phyloP scores from a whole-genome alignment of 257 asterid species.

The Solanum ossicruentum region DNA sequence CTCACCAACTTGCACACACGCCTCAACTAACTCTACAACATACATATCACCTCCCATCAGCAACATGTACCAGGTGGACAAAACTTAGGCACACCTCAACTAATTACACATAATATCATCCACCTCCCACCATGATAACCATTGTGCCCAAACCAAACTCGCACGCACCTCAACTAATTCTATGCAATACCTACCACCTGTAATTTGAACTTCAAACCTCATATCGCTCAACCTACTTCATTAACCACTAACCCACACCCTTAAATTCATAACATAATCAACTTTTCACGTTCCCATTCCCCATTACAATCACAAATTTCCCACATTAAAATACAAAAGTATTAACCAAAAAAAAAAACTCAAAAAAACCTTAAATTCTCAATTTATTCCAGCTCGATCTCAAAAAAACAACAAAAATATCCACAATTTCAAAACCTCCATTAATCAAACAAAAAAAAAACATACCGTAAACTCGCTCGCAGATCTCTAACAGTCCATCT shows the following conservation, averaged over 20 bases:
- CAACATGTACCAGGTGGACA: not conserved
- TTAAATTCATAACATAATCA: not conserved
- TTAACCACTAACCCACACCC: not conserved
- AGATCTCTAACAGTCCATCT: constrained; percentile 84
- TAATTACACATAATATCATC: not conserved
- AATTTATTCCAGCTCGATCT: not conserved
- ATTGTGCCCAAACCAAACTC: not conserved
- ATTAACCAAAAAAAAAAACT: not conserved
- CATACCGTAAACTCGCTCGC: constrained; percentile 83
- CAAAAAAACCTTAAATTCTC: not conserved
- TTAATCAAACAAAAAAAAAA: not conserved
- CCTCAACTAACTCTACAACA: not conserved
- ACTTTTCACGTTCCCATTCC: not conserved
- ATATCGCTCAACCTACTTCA: not conserved
- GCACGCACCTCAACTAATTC: not conserved
- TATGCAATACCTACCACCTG: not conserved
- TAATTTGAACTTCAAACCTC: not conserved
- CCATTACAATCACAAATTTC: not conserved
- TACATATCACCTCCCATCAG: not conserved
- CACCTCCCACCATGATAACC: not conserved
- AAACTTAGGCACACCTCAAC: not conserved
- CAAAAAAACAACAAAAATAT: not conserved
- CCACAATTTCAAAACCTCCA: not conserved
- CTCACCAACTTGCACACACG: not conserved
- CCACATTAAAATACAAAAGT: not conserved